Base-by-base conservation (phyloP, 306 rosid species). In the Inga oerstediana region DNA sequence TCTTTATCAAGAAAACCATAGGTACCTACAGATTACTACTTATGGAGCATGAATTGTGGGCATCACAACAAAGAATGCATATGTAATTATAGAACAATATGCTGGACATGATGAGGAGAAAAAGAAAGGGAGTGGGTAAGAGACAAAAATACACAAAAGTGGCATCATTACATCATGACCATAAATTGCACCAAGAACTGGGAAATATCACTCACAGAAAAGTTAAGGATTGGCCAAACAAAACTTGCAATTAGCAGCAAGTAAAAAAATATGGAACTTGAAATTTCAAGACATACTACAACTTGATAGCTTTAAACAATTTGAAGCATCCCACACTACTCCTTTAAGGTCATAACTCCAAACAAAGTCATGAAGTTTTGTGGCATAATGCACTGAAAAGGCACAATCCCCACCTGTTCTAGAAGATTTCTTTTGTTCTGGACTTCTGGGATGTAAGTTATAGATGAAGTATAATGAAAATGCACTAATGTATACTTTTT, bases 91-190 rank as follows among this genome's bases (percentile, higher is more conserved):
- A 72, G 20, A 65, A 75, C 49, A 82, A 17, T 17, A 69, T 58
- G 65, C 24, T 9, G 41, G 75, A 48, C 71, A 75, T 72, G 62
- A 67, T 3, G 14, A 7, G 13, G 22, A 59, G 22, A 14, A 14
- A 72, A 74, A 34, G 34, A 2, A 13, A 13, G 17, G 7, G 69
- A 13, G 76, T 14, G 82, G 9, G 20, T 8, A 54, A 54, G 24
- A 54, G 61, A 52, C 79, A 48, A 82, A 79, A 30, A 52, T 41
- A 82, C 73, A 19, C n/a, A 64, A 22, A 22, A 61, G 34, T 78
- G 24, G 24, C 22, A 72, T 43, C 69, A 43, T 75, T 65, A 46
- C 13, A 45, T 41, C 10, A 24, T 15, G 61, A 27, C 61, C 54
- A 56, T 10, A 12, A 45, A 45, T 45, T 45, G 13, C 71, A 77